Percentiles rank a stretch among this genome's conserved stretches.
phyloP scores from a whole-genome alignment of 805 yeast species.

The Cyberlindnera saturnus region DNA sequence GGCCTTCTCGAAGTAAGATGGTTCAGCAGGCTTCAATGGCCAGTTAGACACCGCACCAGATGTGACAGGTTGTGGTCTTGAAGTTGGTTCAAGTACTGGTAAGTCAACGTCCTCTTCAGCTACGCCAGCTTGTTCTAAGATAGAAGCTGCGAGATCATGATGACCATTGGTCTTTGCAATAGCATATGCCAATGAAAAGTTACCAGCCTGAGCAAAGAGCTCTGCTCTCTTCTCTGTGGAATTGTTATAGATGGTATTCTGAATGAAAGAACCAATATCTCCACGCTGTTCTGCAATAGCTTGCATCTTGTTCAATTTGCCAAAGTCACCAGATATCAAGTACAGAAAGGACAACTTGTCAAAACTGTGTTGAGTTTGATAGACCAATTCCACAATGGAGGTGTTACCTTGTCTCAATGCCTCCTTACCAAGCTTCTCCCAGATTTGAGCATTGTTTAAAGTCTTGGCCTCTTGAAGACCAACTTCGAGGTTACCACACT shows the following conservation, averaged over 20 bases:
- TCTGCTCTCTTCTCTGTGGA: constrained; percentile 70
- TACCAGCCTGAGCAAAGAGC: constrained; percentile 70
- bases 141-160: constrained; percentile 64
- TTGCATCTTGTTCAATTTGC: constrained; percentile 77
- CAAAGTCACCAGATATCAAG: constrained; percentile 72
- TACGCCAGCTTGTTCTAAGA: constrained; percentile 65
- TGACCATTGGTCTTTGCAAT: constrained; percentile 85
- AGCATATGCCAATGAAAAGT: constrained; percentile 86
- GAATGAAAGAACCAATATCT: constrained; percentile 72
- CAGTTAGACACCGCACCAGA: constrained; percentile 51
- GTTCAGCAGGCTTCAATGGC: constrained; percentile 72
- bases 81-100: constrained; percentile 44
- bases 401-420: constrained; percentile 89
- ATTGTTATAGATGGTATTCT: constrained; percentile 73
- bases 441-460: constrained; percentile 58
- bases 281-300: constrained; percentile 84
- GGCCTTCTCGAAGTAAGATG: constrained; percentile 83
- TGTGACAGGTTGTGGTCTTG: constrained; percentile 43
- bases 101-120: constrained; percentile 56
- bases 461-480: constrained; percentile 87
- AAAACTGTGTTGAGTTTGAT: constrained; percentile 79
- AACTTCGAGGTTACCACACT: constrained; percentile 80
- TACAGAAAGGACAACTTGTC: constrained; percentile 90
- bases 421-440: constrained; percentile 81
- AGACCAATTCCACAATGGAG: constrained; percentile 76